These are phyloP conservation scores for Volutella citrinella DNA, from an alignment of 2,329 filamentous ascomycete genomes.

Conservation along the genomic window DNA sequence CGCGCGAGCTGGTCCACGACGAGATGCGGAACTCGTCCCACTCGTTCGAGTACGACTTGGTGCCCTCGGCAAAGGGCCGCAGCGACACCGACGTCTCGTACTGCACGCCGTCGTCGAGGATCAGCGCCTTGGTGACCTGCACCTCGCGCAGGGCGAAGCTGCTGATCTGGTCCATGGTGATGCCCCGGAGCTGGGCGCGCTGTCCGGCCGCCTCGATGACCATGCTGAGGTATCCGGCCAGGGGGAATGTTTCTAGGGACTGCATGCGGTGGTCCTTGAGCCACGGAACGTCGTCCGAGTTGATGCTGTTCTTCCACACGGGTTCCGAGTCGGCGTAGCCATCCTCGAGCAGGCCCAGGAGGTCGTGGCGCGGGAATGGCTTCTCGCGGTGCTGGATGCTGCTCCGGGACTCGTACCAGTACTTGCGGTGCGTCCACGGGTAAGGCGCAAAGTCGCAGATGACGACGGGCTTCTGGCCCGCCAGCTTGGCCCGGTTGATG, in stretches of 20 bases:
- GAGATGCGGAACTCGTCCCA: constrained; percentile 58
- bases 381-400: constrained; percentile 40
- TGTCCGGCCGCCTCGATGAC: constrained; percentile 45
- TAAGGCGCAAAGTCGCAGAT: constrained; percentile 46
- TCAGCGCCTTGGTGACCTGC: constrained; percentile 23
- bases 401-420: constrained; percentile 47
- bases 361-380: constrained; percentile 39
- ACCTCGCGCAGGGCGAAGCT: constrained; percentile 20
- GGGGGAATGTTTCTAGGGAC: constrained; percentile 52
- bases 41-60: constrained; percentile 33
- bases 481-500: constrained; percentile 39
- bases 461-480: constrained; percentile 19
- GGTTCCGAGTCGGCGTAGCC: constrained; percentile 44
- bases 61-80: constrained; percentile 26
- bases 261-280: constrained; percentile 57
- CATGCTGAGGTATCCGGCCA: constrained; percentile 52
- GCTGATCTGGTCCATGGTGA: constrained; percentile 18
- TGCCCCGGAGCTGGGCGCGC: constrained; percentile 22
- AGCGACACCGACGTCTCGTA: constrained; percentile 26
- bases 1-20: constrained; percentile 47
- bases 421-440: constrained; percentile 44
- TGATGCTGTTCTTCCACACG: constrained; percentile 47
- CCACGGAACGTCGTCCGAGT: constrained; percentile 52
- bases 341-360: constrained; percentile 44
- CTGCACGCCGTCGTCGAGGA: constrained; percentile 21